Percentiles rank a stretch among this genome's conserved stretches.
These are phyloP conservation scores for Entophlyctis helioformis DNA, from an alignment of 192 early-diverging fungal species.

Conservation along the genomic window DNA sequence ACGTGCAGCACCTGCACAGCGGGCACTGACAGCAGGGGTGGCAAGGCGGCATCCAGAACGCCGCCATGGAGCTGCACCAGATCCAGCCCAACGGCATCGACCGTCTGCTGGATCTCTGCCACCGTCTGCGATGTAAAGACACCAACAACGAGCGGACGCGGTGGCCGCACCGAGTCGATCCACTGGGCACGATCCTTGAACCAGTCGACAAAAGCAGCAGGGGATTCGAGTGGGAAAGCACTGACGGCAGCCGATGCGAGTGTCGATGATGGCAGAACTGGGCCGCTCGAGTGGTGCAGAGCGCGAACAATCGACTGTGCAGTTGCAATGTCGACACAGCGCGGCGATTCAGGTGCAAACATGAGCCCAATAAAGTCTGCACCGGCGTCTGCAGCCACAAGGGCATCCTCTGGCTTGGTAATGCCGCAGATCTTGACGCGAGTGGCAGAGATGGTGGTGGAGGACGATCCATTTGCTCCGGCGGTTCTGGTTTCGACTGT, in stretches of 20 bases:
- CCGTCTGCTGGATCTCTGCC: conserved; percentile 60
- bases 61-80: conserved; percentile 88
- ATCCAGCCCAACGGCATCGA: conserved; percentile 60
- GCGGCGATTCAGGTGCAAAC: conserved; percentile 69
- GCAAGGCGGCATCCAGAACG: conserved; percentile 54
- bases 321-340: conserved; percentile 52
- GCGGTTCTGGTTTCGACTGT: too few relatives aligned
- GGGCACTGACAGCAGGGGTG: conserved; percentile 62
- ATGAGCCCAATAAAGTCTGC: conserved; percentile 93
- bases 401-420: conserved; percentile 66
- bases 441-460: background rate
- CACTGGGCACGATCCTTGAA: background rate
- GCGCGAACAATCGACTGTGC: conserved; percentile 65
- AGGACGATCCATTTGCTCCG: background rate
- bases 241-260: background rate
- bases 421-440: conserved; percentile 92
- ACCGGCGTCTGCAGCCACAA: conserved; percentile 58
- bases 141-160: conserved; percentile 74
- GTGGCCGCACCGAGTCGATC: background rate
- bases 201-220: background rate
- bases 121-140: conserved; percentile 83
- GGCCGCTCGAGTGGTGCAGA: conserved; percentile 26
- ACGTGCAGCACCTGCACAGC: conserved; percentile 88
- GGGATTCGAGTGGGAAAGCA: conserved; percentile 1
- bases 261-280: background rate